phyloP scores from a whole-genome alignment of 352 stramenopile genomes.

The Nothophytophthora sp. region DNA sequence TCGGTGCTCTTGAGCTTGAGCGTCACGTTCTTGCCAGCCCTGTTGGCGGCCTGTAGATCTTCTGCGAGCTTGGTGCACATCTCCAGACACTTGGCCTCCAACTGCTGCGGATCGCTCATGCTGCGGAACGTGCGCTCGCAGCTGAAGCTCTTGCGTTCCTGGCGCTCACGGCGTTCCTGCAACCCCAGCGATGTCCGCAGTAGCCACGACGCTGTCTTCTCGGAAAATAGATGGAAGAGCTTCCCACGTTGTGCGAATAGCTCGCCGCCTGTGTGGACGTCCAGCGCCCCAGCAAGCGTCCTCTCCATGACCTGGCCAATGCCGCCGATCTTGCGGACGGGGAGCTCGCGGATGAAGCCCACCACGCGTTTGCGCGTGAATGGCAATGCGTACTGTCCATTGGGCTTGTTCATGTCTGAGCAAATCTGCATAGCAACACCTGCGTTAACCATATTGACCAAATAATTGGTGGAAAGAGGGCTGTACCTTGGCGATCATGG shows the following conservation, averaged over 20 bases:
- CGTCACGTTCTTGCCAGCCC: conserved; percentile 58
- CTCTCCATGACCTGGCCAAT: conserved; percentile 97
- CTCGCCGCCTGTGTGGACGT: conserved; percentile 86
- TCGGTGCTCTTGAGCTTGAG: conserved; percentile 75
- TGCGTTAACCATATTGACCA: conserved; percentile 3
- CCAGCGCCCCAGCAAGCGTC: conserved; percentile 74
- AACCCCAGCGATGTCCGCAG: conserved; percentile 75
- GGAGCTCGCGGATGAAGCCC: conserved; percentile 87
- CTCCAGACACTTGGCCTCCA: conserved; percentile 69
- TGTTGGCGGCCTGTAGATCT: conserved; percentile 50
- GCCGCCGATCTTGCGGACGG: conserved; percentile 93
- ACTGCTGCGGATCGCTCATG: conserved; percentile 34
- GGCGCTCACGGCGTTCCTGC: conserved; percentile 39
- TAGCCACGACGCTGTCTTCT: conserved; percentile 69
- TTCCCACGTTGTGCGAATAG: conserved; percentile 59
- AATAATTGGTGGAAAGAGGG: background rate
- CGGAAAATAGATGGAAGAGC: conserved; percentile 67
- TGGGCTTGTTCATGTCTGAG: conserved; percentile 96
- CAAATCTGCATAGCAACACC: conserved; percentile 66
- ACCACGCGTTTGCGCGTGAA: conserved; percentile 75
- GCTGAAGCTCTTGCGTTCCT: conserved; percentile 81
- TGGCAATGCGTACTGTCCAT: conserved; percentile 93
- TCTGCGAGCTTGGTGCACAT: conserved; percentile 55
- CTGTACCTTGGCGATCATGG: conserved; percentile 92
- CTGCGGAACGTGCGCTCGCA: conserved; percentile 71